Percentiles rank a stretch among this genome's conserved stretches.
These are phyloP conservation scores for Globisporangium yorkense DNA, from an alignment of 352 stramenopile genomes.

Conservation along the genomic window DNA sequence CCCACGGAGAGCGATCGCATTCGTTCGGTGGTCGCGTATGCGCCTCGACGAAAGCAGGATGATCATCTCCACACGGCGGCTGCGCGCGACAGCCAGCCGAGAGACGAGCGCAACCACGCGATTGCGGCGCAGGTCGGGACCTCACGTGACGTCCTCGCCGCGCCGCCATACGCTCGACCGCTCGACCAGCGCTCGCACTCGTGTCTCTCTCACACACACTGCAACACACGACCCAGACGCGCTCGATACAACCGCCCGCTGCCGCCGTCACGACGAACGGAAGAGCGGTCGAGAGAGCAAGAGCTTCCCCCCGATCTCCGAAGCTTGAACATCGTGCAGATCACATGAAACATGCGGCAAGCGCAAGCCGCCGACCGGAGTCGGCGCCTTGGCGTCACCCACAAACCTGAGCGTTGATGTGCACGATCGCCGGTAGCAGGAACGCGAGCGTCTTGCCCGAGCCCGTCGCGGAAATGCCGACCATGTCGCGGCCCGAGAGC, in stretches of 20 bases:
- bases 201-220: neutral
- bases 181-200: neutral
- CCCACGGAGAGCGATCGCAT: neutral
- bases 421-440: conserved; percentile 98
- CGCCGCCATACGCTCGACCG: neutral
- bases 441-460: conserved; percentile 98
- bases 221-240: neutral
- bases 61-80: conserved; percentile 6
- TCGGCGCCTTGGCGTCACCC: conserved; percentile 19
- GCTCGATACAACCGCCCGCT: neutral
- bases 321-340: neutral
- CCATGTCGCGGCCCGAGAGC: conserved; percentile 96
- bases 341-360: neutral
- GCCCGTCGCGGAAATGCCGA: conserved; percentile 97
- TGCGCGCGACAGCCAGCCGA: conserved; percentile 5
- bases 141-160: neutral
- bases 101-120: neutral
- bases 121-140: neutral
- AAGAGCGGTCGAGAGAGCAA: too few relatives aligned
- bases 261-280: too few relatives aligned
- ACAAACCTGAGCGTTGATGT: conserved; percentile 99
- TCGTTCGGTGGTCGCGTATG: neutral
- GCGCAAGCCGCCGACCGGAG: neutral
- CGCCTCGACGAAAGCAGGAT: neutral
- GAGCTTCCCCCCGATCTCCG: neutral